Base-by-base conservation (phyloP, 768 basidiomycete genomes). In the Lyophyllum decastes region DNA sequence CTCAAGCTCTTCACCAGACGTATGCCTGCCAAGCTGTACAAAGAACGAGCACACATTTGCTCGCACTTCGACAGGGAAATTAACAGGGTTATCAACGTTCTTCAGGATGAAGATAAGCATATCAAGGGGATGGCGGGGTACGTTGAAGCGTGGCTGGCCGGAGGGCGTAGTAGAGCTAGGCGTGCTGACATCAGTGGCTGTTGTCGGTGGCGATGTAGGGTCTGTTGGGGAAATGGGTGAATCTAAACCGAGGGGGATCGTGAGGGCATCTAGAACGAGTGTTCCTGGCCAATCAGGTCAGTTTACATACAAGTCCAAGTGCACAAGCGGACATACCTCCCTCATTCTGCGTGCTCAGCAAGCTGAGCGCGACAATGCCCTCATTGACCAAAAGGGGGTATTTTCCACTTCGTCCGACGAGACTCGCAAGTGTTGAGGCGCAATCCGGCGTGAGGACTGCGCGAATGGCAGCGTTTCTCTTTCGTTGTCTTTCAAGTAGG, bases 311-410 rank as follows among this genome's bases (percentile, higher is more conserved):
- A 12, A 26, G 38, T 49, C 24, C 17, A 22, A 14, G 24, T 27
- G 9, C 17, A 50, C n/a, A 59, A 45, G 46, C 17, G 52, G 22
- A 72, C 85, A 61, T 71, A 90, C 93, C 86, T 59, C 89, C 91
- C 47, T 76, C 71, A 25, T 77, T 77, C 40, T 85, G 81, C 11
- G 86, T 86, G 53, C 86, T 86, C 57, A 98, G 72, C 49, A 98
- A 70, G 41, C 88, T 91, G 58, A 96, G 72, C 4, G 92, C 91
- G 43, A 97, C 84, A 21, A 95, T 78, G 2, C 89, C 92, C 70
- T 98, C 96, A 63, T 94, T 96, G 53, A 97, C 82, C 30, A 98
- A 78, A 40, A 94, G 78, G 1, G 92, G 89, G 68, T 93, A 94
- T 68, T 87, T 89, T 60, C 80, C 84, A 67, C 92, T 92, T 60